These are phyloP conservation scores for Cunninghamia lanceolata DNA, from an alignment of 75 land plant species.

Conservation along the genomic window DNA sequence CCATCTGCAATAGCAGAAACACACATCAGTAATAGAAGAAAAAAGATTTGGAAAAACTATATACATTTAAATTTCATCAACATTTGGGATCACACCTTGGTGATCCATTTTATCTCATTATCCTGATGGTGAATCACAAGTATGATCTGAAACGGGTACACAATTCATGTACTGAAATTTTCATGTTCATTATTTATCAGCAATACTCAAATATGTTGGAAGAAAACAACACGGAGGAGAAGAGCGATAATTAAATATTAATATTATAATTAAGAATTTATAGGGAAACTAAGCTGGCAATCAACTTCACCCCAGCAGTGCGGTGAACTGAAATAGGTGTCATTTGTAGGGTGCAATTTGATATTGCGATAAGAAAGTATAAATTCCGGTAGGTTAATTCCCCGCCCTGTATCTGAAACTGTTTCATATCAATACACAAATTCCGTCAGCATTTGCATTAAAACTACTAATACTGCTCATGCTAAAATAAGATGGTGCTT, in stretches of 20 bases:
- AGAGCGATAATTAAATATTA: not conserved
- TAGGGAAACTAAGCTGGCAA: not conserved
- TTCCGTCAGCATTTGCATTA: not conserved
- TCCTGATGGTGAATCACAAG: too few relatives aligned
- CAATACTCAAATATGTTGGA: not conserved
- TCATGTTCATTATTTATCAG: too few relatives aligned
- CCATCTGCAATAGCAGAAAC: not conserved
- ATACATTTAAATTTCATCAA: too few relatives aligned
- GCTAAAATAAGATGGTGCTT: not conserved
- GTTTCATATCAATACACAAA: not conserved
- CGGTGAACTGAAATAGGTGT: not conserved
- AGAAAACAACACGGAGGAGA: not conserved
- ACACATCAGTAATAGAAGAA: not conserved
- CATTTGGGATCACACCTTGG: too few relatives aligned
- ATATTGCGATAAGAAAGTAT: not conserved
- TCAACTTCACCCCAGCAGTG: not conserved
- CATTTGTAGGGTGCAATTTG: not conserved
- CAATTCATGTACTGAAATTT: too few relatives aligned
- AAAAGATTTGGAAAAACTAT: too few relatives aligned
- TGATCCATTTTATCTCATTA: too few relatives aligned
- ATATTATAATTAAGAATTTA: not conserved
- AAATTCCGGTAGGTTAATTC: conserved; percentile 1
- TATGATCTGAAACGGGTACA: too few relatives aligned
- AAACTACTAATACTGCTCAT: not conserved
- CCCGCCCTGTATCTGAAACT: conserved; percentile 11